Percentiles rank a stretch among this genome's conserved stretches.
These are phyloP conservation scores for Sinapis alba DNA, from an alignment of 441 rosid genomes.

Conservation along the genomic window DNA sequence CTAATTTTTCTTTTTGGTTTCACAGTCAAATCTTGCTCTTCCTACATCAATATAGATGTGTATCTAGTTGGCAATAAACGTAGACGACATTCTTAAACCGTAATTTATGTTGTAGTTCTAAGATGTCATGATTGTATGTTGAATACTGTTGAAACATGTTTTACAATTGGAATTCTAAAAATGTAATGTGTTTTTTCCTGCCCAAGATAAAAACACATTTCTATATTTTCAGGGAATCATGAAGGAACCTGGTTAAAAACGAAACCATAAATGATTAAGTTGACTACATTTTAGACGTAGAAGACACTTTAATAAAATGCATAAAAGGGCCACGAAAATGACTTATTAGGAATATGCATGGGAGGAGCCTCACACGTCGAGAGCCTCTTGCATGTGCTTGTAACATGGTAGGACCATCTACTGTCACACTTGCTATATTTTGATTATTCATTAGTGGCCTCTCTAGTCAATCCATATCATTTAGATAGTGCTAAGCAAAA, in stretches of 20 bases:
- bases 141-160: not conserved
- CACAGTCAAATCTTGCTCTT: conserved; percentile 10
- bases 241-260: not conserved
- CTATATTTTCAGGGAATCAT: conserved; percentile 5
- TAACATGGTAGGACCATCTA: conserved; percentile 39
- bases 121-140: not conserved
- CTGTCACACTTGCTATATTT: not conserved
- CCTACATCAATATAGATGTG: conserved; percentile 5
- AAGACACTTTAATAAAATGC: not conserved
- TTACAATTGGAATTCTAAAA: not conserved
- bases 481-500: conserved; percentile 5
- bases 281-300: conserved; percentile 9
- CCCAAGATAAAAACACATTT: not conserved
- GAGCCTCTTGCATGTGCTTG: conserved; percentile 31
- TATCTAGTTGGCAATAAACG: not conserved
- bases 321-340: conserved; percentile 30
- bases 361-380: conserved; percentile 26
- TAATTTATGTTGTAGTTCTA: not conserved
- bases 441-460: not conserved
- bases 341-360: conserved; percentile 32
- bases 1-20: not conserved
- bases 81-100: not conserved
- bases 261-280: conserved; percentile 13
- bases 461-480: conserved; percentile 11
- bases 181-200: not conserved